Evolutionary conservation across 495 filamentous ascomycete genomes (phyloP).

Genomic region (Aspergillus saccharolyticus): DNA sequence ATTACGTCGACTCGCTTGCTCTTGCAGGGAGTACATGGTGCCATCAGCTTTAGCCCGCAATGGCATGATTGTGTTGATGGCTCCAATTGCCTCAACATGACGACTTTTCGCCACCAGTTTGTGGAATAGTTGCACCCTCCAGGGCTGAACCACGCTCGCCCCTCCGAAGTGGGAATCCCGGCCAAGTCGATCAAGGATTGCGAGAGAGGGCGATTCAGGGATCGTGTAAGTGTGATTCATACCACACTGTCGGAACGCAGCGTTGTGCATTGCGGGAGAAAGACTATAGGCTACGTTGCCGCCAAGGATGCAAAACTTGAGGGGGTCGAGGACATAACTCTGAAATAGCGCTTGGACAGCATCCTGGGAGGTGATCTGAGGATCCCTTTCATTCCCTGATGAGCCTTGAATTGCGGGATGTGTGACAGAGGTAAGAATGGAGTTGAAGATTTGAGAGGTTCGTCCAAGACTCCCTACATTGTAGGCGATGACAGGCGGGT

Average conservation of each 20-base stretch:
- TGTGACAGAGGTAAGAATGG: constrained; percentile 62
- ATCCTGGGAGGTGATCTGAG: constrained; percentile 51
- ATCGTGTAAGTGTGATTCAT: constrained; percentile 69
- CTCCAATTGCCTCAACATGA: constrained; percentile 75
- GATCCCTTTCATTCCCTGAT: constrained; percentile 28
- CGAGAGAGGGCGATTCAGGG: constrained; percentile 57
- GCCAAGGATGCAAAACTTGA: constrained; percentile 72
- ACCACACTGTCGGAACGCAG: constrained; percentile 64
- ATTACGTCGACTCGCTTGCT: constrained; percentile 59
- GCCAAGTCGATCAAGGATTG: constrained; percentile 58
- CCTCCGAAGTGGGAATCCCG: constrained; percentile 67
- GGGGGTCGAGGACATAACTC: constrained; percentile 55
- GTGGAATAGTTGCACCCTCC: constrained; percentile 66
- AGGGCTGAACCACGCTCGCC: constrained; percentile 66
- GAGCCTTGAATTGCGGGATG: constrained; percentile 53
- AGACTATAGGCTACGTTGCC: constrained; percentile 70
- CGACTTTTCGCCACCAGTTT: constrained; percentile 64
- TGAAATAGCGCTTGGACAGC: constrained; percentile 52
- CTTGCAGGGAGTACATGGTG: constrained; percentile 58
- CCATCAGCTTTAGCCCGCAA: constrained; percentile 58
- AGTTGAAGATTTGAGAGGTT: constrained; percentile 62
- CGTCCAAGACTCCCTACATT: constrained; percentile 66
- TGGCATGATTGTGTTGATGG: constrained; percentile 78
- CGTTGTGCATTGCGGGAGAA: constrained; percentile 75
- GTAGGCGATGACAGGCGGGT: constrained; percentile 62